Evolutionary conservation across 108 stramenopile species (phyloP).

Genomic region (Nitzschia sp.): DNA sequence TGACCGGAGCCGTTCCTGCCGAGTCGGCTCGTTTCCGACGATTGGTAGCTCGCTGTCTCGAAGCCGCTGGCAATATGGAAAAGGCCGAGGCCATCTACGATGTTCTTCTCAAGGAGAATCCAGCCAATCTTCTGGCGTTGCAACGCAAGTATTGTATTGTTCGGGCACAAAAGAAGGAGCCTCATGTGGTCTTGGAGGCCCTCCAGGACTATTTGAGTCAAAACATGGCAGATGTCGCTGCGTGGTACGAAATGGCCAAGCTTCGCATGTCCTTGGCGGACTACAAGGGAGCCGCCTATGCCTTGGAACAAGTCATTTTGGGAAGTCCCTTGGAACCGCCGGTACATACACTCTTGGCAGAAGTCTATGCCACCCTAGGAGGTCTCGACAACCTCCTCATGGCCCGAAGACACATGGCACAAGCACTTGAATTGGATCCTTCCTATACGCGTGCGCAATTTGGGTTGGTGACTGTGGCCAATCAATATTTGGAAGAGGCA

Average conservation of each 20-base stretch:
- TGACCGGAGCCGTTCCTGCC: slow-evolving; percentile 17
- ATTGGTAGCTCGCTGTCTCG: slow-evolving; percentile 67
- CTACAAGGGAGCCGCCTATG: slow-evolving; percentile 70
- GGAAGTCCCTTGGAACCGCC: slow-evolving; percentile 68
- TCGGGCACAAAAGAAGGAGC: slow-evolving; percentile 46
- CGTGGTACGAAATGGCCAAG: slow-evolving; percentile 78
- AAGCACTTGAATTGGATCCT: slow-evolving; percentile 69
- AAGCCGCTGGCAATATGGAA: slow-evolving; percentile 56
- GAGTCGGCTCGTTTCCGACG: slow-evolving; percentile 69
- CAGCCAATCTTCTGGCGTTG: slow-evolving; percentile 73
- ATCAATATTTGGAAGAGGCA: slow-evolving; percentile 67
- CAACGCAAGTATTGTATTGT: slow-evolving; percentile 78
- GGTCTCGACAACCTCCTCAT: slow-evolving; percentile 54
- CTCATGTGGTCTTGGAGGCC: slow-evolving; percentile 40
- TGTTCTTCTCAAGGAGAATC: slow-evolving; percentile 61
- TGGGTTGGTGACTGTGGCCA: slow-evolving; percentile 61
- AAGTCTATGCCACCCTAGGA: slow-evolving; percentile 72
- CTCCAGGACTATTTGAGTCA: slow-evolving; percentile 66
- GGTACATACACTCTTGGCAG: slow-evolving; percentile 64
- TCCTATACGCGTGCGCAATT: slow-evolving; percentile 65
- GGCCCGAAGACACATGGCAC: slow-evolving; percentile 82
- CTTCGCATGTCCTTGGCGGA: slow-evolving; percentile 60
- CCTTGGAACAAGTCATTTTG: slow-evolving; percentile 79
- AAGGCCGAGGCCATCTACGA: slow-evolving; percentile 64
- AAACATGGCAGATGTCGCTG: slow-evolving; percentile 59